Conservation (phyloP, 139 green algal species). For the Zygnema circumcarinatum region DNA sequence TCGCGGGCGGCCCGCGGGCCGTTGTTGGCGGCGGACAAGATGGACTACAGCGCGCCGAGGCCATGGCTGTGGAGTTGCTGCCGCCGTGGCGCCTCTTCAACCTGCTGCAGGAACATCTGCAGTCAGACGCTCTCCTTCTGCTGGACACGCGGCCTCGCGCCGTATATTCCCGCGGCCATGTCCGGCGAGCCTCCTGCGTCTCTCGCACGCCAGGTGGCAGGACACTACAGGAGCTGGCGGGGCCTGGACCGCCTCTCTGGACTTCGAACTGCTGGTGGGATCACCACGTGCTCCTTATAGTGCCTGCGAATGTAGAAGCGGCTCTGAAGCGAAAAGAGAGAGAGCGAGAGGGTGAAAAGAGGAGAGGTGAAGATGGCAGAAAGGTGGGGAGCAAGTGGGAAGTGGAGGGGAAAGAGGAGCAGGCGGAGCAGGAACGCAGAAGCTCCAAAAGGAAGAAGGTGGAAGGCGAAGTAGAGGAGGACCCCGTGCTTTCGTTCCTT, state of each 20-base stretch:
- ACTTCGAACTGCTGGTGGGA: constrained; percentile 6
- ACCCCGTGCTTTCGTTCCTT: background rate
- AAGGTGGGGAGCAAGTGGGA: background rate
- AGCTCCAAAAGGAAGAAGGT: background rate
- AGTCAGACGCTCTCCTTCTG: background rate
- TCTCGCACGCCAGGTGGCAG: background rate
- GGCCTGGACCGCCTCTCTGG: constrained; percentile 8
- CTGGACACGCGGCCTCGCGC: constrained; percentile 7
- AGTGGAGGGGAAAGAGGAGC: background rate
- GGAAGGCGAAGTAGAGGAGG: background rate
- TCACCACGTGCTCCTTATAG: background rate
- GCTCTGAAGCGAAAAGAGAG: background rate
- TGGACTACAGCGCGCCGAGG: too few relatives aligned
- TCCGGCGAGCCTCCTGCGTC: constrained; percentile 1
- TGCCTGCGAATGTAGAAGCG: background rate
- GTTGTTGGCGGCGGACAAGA: too few relatives aligned
- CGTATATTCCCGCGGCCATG: background rate
- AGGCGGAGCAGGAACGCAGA: too few relatives aligned
- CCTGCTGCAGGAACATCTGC: background rate
- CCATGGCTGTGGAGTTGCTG: background rate
- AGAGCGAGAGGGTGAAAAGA: background rate
- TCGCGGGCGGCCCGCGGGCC: too few relatives aligned
- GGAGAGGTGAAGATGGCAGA: background rate
- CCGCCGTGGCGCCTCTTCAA: constrained; percentile 10
- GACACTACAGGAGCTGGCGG: background rate